Evolutionary conservation across 176 grass and related monocot genomes (phyloP).

Genomic region (Cenchrus fungigraminus): DNA sequence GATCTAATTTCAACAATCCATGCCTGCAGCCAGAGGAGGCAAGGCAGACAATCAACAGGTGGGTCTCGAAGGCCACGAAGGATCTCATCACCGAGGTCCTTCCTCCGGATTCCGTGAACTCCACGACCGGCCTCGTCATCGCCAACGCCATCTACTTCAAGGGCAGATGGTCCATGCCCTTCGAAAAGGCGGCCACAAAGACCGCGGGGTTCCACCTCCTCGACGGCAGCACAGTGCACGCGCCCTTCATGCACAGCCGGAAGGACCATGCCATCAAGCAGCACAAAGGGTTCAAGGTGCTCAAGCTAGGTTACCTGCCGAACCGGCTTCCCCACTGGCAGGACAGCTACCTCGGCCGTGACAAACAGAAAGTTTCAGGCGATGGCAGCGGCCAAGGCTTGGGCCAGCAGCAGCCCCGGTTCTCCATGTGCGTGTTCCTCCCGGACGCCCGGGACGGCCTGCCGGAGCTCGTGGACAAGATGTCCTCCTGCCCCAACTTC

Average conservation of each 20-base stretch:
- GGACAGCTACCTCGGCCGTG: background rate
- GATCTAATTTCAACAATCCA: background rate
- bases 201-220: background rate
- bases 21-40: background rate
- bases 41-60: background rate
- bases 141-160: constrained; percentile 43
- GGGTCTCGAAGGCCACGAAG: constrained; percentile 24
- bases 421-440: constrained; percentile 36
- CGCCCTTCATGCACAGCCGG: background rate
- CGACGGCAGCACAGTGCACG: background rate
- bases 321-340: background rate
- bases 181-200: background rate
- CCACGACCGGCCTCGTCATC: background rate
- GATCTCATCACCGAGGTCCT: constrained; percentile 36
- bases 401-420: background rate
- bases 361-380: background rate
- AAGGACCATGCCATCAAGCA: background rate
- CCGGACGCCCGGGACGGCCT: constrained; percentile 1
- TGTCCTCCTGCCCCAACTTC: background rate
- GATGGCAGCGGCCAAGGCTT: background rate
- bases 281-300: constrained; percentile 15
- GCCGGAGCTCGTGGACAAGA: background rate
- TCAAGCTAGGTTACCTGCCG: background rate
- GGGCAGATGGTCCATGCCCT: constrained; percentile 6
- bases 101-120: background rate